These are phyloP conservation scores for Afroboletus lepidellus DNA, from an alignment of 1,284 basidiomycete genomes.

Conservation along the genomic window DNA sequence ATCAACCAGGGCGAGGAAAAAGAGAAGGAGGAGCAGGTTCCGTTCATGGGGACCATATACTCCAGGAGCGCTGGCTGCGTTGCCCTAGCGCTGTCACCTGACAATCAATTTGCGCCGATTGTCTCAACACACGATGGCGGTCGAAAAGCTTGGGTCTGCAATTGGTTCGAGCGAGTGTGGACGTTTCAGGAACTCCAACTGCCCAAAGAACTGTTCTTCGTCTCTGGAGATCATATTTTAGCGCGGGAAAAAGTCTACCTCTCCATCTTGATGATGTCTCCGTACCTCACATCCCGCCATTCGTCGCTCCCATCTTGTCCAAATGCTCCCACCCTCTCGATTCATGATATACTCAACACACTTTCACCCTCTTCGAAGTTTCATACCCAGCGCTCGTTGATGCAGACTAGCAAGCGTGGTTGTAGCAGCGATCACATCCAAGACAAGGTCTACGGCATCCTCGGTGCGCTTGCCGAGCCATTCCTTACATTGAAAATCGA, in stretches of 20 bases:
- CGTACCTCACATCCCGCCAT: background rate
- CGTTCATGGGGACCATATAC: conserved; percentile 4
- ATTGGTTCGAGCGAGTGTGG: conserved; percentile 8
- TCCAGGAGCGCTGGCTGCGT: conserved; percentile 2
- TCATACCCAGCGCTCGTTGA: conserved; percentile 1
- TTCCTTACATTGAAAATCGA: background rate
- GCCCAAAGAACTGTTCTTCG: background rate
- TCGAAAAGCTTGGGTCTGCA: conserved; percentile 5
- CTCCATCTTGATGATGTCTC: conserved; percentile 4
- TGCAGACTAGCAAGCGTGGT: conserved; percentile 2
- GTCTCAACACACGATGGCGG: background rate
- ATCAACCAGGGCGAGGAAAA: background rate
- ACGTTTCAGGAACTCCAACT: conserved; percentile 6
- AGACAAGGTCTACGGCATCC: conserved; percentile 10
- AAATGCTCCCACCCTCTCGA: background rate
- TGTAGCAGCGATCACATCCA: background rate
- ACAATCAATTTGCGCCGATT: conserved; percentile 1
- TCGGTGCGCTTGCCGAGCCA: background rate
- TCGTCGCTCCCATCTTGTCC: background rate
- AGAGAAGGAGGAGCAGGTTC: background rate
- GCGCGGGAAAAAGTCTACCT: background rate
- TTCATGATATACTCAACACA: conserved; percentile 1
- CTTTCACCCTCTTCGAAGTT: conserved; percentile 1
- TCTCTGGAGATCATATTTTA: conserved; percentile 1
- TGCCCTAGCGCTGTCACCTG: background rate